Evolutionary conservation across 805 yeast genomes (phyloP).

Genomic region (Groenewaldozyma tartarivorans): DNA sequence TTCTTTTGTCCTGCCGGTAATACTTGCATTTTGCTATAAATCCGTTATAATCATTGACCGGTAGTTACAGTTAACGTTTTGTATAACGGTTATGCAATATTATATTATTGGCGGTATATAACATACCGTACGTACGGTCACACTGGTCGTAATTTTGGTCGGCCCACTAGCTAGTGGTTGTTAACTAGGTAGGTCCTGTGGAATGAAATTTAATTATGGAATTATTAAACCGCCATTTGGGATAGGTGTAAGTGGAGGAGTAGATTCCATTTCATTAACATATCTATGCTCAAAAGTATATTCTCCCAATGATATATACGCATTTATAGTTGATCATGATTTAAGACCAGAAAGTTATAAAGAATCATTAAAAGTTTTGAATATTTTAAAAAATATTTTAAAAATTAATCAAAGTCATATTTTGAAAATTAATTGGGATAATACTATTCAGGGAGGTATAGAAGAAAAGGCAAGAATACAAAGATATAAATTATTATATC

Average conservation of each 20-base stretch:
- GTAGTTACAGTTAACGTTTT: no score
- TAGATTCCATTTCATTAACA: constrained; percentile 66
- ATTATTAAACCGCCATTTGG: no score
- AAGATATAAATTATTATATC: constrained; percentile 38
- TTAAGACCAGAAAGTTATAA: constrained; percentile 37
- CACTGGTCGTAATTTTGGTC: no score
- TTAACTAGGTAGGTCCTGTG: no score
- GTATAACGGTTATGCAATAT: no score
- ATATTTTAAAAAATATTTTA: constrained; percentile 19
- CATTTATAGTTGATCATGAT: constrained; percentile 60
- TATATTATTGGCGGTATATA: no score
- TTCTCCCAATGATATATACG: constrained; percentile 26
- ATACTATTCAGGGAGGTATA: constrained; percentile 22
- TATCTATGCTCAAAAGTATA: constrained; percentile 28
- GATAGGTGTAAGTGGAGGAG: constrained; percentile 72
- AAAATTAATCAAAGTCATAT: constrained; percentile 26
- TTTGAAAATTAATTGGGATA: constrained; percentile 20
- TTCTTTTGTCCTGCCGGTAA: constrained; percentile 16
- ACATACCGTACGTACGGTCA: no score
- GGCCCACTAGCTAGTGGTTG: no score
- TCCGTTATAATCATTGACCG: no score
- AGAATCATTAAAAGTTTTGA: constrained; percentile 40
- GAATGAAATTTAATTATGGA: no score
- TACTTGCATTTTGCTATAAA: constrained; percentile 6
- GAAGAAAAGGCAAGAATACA: constrained; percentile 53